Conservation (phyloP, 345 rosid species). For the Kernera saxatilis region DNA sequence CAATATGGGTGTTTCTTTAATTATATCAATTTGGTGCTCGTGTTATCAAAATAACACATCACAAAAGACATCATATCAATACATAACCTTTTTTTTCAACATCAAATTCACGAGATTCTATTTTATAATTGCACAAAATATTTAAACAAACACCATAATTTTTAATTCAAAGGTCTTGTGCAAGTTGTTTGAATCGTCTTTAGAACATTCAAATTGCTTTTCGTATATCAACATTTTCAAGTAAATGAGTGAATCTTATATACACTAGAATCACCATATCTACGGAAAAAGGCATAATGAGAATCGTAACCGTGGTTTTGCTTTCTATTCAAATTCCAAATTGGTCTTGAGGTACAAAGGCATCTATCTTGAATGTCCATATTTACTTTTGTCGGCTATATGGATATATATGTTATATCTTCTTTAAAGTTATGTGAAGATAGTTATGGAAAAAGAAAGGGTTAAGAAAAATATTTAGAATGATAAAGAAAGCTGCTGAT, state of each 20-base stretch:
- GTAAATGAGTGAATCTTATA: neutral
- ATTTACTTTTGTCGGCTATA: conserved; percentile 9
- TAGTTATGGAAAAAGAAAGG: neutral
- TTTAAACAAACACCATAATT: neutral
- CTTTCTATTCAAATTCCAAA: conserved; percentile 16
- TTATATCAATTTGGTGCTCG: too few species aligned
- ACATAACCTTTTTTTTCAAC: neutral
- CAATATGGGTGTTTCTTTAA: too few species aligned
- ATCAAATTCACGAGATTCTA: neutral
- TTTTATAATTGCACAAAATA: neutral
- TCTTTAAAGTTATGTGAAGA: neutral
- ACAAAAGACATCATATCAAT: neutral
- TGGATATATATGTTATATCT: neutral
- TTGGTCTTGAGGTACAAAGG: neutral
- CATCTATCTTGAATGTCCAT: neutral
- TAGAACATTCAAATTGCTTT: neutral
- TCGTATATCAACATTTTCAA: neutral
- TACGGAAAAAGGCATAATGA: neutral
- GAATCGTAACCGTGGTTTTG: neutral
- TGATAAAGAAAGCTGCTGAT: conserved; percentile 26
- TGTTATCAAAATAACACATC: too few species aligned
- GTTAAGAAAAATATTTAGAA: neutral
- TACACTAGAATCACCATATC: neutral
- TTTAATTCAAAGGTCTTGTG: neutral
- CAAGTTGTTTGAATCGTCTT: neutral